These are phyloP conservation scores for Onygenales sp. DNA, from an alignment of 2,329 filamentous ascomycete species.

Conservation along the genomic window DNA sequence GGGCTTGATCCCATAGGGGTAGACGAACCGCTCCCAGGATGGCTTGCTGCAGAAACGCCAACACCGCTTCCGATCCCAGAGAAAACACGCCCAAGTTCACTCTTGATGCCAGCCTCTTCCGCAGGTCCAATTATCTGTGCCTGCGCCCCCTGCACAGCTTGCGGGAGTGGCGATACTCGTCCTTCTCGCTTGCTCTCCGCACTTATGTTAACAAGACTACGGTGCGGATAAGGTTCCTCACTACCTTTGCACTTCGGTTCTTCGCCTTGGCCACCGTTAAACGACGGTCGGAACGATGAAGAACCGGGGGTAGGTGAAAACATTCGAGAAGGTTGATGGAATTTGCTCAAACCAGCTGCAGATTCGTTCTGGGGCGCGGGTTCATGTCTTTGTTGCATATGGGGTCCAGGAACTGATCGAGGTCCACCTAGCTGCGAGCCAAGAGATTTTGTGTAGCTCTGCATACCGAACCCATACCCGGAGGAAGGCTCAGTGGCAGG, in stretches of 20 bases:
- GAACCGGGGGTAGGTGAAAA: slow-evolving; percentile 27
- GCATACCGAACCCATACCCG: slow-evolving; percentile 30
- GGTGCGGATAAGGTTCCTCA: slow-evolving; percentile 50
- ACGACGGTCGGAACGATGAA: slow-evolving; percentile 9
- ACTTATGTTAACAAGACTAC: slow-evolving; percentile 63
- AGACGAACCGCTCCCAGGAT: slow-evolving; percentile 41
- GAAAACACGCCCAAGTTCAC: slow-evolving; percentile 89
- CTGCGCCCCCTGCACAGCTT: slow-evolving; percentile 88
- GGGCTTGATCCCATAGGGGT: slow-evolving; percentile 47
- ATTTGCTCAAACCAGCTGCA: slow-evolving; percentile 14
- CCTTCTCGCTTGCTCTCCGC: slow-evolving; percentile 71
- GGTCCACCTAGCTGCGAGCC: slow-evolving; percentile 28
- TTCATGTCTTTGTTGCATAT: slow-evolving; percentile 26
- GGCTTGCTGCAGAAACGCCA: slow-evolving; percentile 41
- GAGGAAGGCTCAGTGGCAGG: slow-evolving; percentile 20
- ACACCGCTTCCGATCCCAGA: slow-evolving; percentile 75
- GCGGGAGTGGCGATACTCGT: slow-evolving; percentile 76
- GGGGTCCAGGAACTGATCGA: slow-evolving; percentile 20
- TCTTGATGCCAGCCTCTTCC: slow-evolving; percentile 84
- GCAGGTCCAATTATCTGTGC: slow-evolving; percentile 78
- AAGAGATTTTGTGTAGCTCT: slow-evolving; percentile 32
- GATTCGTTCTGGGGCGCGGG: slow-evolving; percentile 23
- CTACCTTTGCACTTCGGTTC: slow-evolving; percentile 38
- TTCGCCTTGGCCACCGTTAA: slow-evolving; percentile 15
- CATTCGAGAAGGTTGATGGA: slow-evolving; percentile 23